Conservation (phyloP, 1,284 basidiomycete genomes). For the Rhizopogon parksii region DNA sequence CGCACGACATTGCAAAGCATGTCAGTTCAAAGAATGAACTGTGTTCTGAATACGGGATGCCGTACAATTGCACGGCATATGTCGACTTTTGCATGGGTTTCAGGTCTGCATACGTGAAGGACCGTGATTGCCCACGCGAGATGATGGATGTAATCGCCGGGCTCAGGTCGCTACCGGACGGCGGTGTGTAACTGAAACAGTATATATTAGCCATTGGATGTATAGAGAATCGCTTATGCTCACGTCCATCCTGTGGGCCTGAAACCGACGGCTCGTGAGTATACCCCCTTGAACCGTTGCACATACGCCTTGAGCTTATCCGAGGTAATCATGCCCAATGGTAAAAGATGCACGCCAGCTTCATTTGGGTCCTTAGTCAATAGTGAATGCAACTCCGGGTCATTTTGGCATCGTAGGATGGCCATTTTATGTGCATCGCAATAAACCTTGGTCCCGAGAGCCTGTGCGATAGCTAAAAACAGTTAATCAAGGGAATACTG, state of each 20-base stretch:
- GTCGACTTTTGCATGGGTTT: conserved; percentile 70
- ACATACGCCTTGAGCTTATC: conserved; percentile 79
- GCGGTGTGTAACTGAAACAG: conserved; percentile 56
- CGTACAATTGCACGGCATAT: conserved; percentile 64
- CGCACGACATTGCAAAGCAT: conserved; percentile 83
- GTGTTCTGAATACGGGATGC: conserved; percentile 95
- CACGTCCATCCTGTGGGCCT: conserved; percentile 94
- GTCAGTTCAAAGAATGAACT: conserved; percentile 92
- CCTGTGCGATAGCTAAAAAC: conserved; percentile 70
- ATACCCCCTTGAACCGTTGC: conserved; percentile 67
- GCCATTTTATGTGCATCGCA: conserved; percentile 80
- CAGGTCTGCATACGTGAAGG: conserved; percentile 65
- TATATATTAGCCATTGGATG: conserved; percentile 1
- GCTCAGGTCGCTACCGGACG: conserved; percentile 56
- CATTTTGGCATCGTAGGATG: conserved; percentile 76
- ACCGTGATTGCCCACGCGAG: conserved; percentile 52
- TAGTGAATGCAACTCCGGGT: conserved; percentile 74
- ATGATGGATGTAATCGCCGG: conserved; percentile 66
- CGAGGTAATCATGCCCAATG: conserved; percentile 70
- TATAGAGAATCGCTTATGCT: conserved; percentile 25
- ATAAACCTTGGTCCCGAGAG: conserved; percentile 81
- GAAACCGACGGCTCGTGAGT: conserved; percentile 74
- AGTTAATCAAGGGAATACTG: not conserved
- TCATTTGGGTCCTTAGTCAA: conserved; percentile 73
- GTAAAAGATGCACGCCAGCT: conserved; percentile 83